phyloP scores from a whole-genome alignment of 768 basidiomycete species.

The Peribolospora kevripleyi region DNA sequence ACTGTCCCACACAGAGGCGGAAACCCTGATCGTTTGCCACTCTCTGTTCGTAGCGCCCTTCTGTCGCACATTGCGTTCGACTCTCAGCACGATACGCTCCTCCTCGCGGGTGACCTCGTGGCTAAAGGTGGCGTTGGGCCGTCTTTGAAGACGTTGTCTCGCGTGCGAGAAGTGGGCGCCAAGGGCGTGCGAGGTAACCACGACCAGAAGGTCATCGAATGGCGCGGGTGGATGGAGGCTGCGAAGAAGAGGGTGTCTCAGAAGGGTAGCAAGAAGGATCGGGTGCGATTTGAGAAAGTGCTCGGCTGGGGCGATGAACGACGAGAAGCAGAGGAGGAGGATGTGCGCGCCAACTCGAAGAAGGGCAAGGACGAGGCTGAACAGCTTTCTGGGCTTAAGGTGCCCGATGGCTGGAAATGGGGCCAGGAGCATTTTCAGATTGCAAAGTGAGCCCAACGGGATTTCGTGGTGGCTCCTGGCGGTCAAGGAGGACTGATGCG shows the following conservation, averaged over 20 bases:
- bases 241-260: slow-evolving; percentile 10
- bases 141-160: slow-evolving; percentile 29
- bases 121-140: slow-evolving; percentile 31
- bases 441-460: background rate
- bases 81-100: slow-evolving; percentile 36
- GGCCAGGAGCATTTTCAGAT: slow-evolving; percentile 8
- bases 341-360: slow-evolving; percentile 5
- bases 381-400: background rate
- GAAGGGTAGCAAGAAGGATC: slow-evolving; percentile 24
- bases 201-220: slow-evolving; percentile 72
- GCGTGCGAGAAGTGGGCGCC: slow-evolving; percentile 39
- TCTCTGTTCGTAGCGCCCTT: slow-evolving; percentile 28
- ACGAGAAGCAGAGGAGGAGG: slow-evolving; percentile 21
- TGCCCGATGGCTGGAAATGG: slow-evolving; percentile 8
- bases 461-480: no score
- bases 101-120: slow-evolving; percentile 64
- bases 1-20: background rate
- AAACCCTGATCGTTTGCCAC: background rate
- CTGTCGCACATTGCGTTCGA: slow-evolving; percentile 38
- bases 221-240: slow-evolving; percentile 53
- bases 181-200: slow-evolving; percentile 80
- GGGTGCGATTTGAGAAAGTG: slow-evolving; percentile 29
- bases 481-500: no score
- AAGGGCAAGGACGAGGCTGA: slow-evolving; percentile 11
- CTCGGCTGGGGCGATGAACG: slow-evolving; percentile 2